Conservation (phyloP, 1,284 basidiomycete species). For the Pseudozyma tsukubaensis region DNA sequence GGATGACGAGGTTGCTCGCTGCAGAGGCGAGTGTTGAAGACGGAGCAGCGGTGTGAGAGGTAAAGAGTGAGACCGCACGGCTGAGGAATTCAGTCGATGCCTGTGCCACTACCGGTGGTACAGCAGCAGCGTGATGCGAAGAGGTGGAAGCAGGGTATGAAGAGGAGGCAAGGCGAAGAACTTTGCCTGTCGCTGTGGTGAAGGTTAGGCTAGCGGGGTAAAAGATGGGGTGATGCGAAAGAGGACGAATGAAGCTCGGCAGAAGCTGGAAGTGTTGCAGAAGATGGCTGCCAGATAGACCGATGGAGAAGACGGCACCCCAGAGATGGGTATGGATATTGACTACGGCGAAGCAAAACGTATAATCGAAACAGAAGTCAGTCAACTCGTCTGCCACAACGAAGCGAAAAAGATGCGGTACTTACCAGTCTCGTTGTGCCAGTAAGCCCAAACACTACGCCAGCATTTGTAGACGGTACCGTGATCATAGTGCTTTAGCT, state of each 20-base stretch:
- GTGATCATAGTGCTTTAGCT: slow-evolving; percentile 55
- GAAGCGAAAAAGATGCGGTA: background rate
- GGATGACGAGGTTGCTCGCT: slow-evolving; percentile 24
- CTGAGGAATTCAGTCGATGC: slow-evolving; percentile 8
- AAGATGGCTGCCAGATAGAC: slow-evolving; percentile 70
- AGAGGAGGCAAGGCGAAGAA: slow-evolving; percentile 47
- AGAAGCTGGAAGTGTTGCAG: slow-evolving; percentile 48
- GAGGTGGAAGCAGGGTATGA: slow-evolving; percentile 26
- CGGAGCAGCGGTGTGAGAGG: slow-evolving; percentile 3
- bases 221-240: slow-evolving; percentile 59
- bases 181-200: slow-evolving; percentile 41
- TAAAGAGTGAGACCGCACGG: slow-evolving; percentile 9
- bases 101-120: background rate
- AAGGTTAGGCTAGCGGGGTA: slow-evolving; percentile 49
- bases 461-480: slow-evolving; percentile 63
- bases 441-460: slow-evolving; percentile 65
- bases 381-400: background rate
- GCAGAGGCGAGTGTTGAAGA: slow-evolving; percentile 1
- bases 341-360: slow-evolving; percentile 71
- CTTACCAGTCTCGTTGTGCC: slow-evolving; percentile 67
- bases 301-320: slow-evolving; percentile 77
- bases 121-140: background rate
- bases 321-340: slow-evolving; percentile 90
- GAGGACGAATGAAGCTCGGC: slow-evolving; percentile 40
- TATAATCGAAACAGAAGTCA: background rate